These are phyloP conservation scores for Verticillium albo-atrum DNA, from an alignment of 2,329 filamentous ascomycete species.

Conservation along the genomic window DNA sequence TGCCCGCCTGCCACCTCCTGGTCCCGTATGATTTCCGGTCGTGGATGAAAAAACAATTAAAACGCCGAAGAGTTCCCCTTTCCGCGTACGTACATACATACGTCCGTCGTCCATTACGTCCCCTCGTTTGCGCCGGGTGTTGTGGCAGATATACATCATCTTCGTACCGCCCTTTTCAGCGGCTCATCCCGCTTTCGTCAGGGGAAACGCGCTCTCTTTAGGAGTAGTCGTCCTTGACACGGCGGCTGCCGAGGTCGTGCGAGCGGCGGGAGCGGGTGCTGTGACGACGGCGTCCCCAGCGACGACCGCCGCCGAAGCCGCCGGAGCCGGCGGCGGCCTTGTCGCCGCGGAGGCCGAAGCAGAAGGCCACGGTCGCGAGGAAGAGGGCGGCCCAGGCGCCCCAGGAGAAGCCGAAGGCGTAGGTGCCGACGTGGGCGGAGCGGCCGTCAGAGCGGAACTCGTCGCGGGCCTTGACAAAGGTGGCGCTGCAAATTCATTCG, in stretches of 20 bases:
- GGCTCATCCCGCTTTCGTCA: too few relatives aligned
- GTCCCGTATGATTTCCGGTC: too few relatives aligned
- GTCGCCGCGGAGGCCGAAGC: slow-evolving; percentile 51
- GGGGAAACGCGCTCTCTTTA: slow-evolving; percentile 30
- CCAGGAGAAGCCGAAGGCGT: slow-evolving; percentile 77
- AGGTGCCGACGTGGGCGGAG: slow-evolving; percentile 56
- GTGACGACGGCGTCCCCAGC: slow-evolving; percentile 43
- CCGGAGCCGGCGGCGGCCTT: slow-evolving; percentile 33
- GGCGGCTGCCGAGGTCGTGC: slow-evolving; percentile 50
- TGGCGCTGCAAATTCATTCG: slow-evolving; percentile 33
- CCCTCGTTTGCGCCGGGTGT: too few relatives aligned
- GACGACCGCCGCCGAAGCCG: slow-evolving; percentile 25
- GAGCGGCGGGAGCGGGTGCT: slow-evolving; percentile 49
- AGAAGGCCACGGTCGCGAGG: slow-evolving; percentile 64
- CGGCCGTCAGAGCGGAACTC: slow-evolving; percentile 54
- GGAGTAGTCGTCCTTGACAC: slow-evolving; percentile 68
- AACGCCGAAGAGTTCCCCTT: too few relatives aligned
- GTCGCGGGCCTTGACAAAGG: slow-evolving; percentile 66
- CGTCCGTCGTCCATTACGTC: too few relatives aligned
- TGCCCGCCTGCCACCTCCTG: too few relatives aligned
- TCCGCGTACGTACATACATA: too few relatives aligned
- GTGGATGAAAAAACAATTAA: too few relatives aligned
- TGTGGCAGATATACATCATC: too few relatives aligned
- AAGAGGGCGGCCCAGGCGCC: slow-evolving; percentile 62
- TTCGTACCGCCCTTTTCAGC: too few relatives aligned